Evolutionary conservation across 441 rosid species (phyloP).

Genomic region (Theobroma grandiflorum): DNA sequence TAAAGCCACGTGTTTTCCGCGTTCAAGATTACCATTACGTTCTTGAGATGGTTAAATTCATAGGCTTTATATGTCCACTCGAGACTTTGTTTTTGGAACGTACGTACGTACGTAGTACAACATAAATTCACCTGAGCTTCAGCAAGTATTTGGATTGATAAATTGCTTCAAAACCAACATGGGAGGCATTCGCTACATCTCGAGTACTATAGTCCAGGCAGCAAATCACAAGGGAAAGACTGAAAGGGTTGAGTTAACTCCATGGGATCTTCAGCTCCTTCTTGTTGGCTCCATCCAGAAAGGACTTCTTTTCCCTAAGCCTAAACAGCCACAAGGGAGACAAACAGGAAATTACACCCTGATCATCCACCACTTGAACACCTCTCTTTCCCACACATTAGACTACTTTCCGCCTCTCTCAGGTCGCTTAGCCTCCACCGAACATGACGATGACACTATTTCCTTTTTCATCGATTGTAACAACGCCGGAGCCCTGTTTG

Average conservation of each 20-base stretch:
- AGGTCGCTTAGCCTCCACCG: constrained; percentile 33
- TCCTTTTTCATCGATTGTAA: constrained; percentile 33
- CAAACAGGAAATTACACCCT: neutral
- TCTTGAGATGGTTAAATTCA: no score
- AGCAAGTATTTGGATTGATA: no score
- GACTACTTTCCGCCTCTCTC: constrained; percentile 30
- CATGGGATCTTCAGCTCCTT: constrained; percentile 37
- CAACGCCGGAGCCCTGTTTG: constrained; percentile 18
- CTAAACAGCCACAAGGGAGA: neutral
- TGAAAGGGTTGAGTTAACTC: constrained; percentile 24
- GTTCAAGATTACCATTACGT: no score
- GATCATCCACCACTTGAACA: constrained; percentile 15
- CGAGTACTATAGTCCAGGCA: constrained; percentile 13
- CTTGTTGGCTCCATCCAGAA: neutral
- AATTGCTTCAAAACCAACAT: constrained; percentile 30
- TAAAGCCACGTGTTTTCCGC: no score
- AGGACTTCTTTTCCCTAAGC: constrained; percentile 40
- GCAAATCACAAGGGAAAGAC: neutral
- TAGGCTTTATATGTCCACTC: no score
- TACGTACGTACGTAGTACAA: no score
- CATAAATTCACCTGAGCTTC: no score
- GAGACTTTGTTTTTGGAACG: no score
- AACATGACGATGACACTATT: constrained; percentile 17
- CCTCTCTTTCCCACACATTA: constrained; percentile 39
- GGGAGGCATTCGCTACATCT: constrained; percentile 4